phyloP scores from a whole-genome alignment of 192 early-diverging fungal genomes.

The Phlyctochytrium arcticum region DNA sequence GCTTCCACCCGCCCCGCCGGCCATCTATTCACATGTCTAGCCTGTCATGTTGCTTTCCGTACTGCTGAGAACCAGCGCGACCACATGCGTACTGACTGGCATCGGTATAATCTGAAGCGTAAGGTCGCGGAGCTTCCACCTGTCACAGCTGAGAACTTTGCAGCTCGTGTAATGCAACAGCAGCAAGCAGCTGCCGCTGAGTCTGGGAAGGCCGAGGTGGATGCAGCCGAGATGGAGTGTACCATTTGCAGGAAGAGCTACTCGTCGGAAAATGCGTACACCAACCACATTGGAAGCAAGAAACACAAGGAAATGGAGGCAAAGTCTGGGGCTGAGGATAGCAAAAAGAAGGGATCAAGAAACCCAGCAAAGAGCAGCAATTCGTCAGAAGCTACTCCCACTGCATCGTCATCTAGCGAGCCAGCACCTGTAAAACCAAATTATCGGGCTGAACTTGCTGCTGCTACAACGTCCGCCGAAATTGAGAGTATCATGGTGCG shows the following conservation, averaged over 20 bases:
- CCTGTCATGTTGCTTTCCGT: slow-evolving; percentile 91
- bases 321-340: neutral
- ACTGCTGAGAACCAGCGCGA: slow-evolving; percentile 83
- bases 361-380: neutral
- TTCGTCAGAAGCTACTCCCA: neutral
- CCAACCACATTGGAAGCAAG: slow-evolving; percentile 88
- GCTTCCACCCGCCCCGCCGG: slow-evolving; percentile 7
- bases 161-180: slow-evolving; percentile 61
- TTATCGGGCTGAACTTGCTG: slow-evolving; percentile 41
- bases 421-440: too few species aligned
- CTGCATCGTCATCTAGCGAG: slow-evolving; percentile 1
- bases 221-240: slow-evolving; percentile 37
- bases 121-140: slow-evolving; percentile 90
- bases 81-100: slow-evolving; percentile 97
- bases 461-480: slow-evolving; percentile 60
- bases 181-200: slow-evolving; percentile 6
- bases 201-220: neutral
- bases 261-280: slow-evolving; percentile 76
- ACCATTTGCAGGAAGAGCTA: slow-evolving; percentile 57
- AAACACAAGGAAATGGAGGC: slow-evolving; percentile 81
- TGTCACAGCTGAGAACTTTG: slow-evolving; percentile 77
- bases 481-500: slow-evolving; percentile 70
- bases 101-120: slow-evolving; percentile 97
- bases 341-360: neutral
- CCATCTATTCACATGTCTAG: slow-evolving; percentile 41